A percentile compares a stretch with the other conserved stretches of the same genome.
These are phyloP conservation scores for Glycyrrhiza uralensis DNA, from an alignment of 306 rosid genomes.

Conservation along the genomic window DNA sequence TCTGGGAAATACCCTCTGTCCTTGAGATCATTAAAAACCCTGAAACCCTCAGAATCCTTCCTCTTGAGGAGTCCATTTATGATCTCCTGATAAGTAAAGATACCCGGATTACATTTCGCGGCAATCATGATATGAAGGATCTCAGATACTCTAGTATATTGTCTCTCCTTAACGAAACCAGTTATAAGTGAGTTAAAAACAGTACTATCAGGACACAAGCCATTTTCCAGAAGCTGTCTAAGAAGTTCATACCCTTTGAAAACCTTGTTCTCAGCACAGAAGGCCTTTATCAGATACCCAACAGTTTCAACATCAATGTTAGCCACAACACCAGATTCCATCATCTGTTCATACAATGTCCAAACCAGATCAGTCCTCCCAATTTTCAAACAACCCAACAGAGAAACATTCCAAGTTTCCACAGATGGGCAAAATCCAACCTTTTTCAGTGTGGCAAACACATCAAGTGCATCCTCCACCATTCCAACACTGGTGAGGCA, in stretches of 20 bases:
- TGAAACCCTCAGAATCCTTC: conserved; percentile 39
- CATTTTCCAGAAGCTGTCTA: conserved; percentile 51
- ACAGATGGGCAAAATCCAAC: conserved; percentile 46
- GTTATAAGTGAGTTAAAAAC: conserved; percentile 53
- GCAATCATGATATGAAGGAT: conserved; percentile 72
- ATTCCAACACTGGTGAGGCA: conserved; percentile 51
- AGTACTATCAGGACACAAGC: conserved; percentile 44
- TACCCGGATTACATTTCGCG: conserved; percentile 35
- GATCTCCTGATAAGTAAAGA: conserved; percentile 56
- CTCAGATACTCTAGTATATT: conserved; percentile 50
- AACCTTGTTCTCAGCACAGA: conserved; percentile 47
- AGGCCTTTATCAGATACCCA: conserved; percentile 55
- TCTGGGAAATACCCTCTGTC: conserved; percentile 78
- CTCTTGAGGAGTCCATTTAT: conserved; percentile 53
- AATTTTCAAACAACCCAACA: conserved; percentile 48
- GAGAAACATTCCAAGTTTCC: conserved; percentile 57
- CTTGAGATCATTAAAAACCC: conserved; percentile 66
- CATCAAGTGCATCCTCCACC: conserved; percentile 52
- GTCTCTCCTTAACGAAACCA: conserved; percentile 48
- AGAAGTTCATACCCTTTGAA: conserved; percentile 60
- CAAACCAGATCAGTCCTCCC: conserved; percentile 58
- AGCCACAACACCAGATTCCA: conserved; percentile 46
- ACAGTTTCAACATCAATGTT: conserved; percentile 53
- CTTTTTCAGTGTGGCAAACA: conserved; percentile 41
- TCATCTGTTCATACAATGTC: conserved; percentile 64